Conservation (phyloP, 2,329 filamentous ascomycete genomes). For the Pseudodiploospora longispora region DNA sequence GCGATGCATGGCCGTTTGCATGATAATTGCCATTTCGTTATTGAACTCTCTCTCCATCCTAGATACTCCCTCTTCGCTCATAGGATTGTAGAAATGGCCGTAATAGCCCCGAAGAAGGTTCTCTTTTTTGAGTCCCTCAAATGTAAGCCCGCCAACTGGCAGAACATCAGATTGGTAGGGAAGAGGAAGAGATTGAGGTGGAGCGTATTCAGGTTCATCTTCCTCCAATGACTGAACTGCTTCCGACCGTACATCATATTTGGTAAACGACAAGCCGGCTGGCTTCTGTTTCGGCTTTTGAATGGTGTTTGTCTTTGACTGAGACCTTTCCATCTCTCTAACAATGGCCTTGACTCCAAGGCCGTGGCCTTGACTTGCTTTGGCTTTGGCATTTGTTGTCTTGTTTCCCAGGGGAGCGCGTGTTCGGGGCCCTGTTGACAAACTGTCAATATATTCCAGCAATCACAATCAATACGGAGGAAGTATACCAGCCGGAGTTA, state of each 20-base stretch:
- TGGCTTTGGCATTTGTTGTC: slow-evolving; percentile 88
- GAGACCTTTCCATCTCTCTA: slow-evolving; percentile 55
- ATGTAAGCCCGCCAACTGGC: slow-evolving; percentile 47
- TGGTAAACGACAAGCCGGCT: slow-evolving; percentile 44
- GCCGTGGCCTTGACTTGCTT: slow-evolving; percentile 58
- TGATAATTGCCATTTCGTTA: slow-evolving; percentile 39
- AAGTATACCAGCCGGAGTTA: slow-evolving; percentile 72
- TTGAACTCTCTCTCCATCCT: slow-evolving; percentile 53
- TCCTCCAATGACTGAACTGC: slow-evolving; percentile 38
- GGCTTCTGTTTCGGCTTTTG: slow-evolving; percentile 53
- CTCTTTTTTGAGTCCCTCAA: slow-evolving; percentile 48
- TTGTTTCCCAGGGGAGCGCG: slow-evolving; percentile 86
- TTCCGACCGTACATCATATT: slow-evolving; percentile 55
- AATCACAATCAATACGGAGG: not conserved
- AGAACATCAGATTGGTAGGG: slow-evolving; percentile 64
- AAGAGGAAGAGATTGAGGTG: slow-evolving; percentile 59
- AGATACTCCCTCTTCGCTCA: slow-evolving; percentile 60
- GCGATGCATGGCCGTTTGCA: slow-evolving; percentile 54
- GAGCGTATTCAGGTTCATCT: slow-evolving; percentile 83
- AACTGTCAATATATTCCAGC: slow-evolving; percentile 6
- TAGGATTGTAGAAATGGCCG: slow-evolving; percentile 50
- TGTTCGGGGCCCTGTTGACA: slow-evolving; percentile 35
- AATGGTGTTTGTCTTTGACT: slow-evolving; percentile 48
- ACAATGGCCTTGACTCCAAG: slow-evolving; percentile 53
- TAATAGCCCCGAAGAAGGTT: slow-evolving; percentile 57